Percentiles rank a stretch among this genome's conserved stretches.
Evolutionary conservation across 495 filamentous ascomycete genomes (phyloP).

Genomic region (Podospora didyma): DNA sequence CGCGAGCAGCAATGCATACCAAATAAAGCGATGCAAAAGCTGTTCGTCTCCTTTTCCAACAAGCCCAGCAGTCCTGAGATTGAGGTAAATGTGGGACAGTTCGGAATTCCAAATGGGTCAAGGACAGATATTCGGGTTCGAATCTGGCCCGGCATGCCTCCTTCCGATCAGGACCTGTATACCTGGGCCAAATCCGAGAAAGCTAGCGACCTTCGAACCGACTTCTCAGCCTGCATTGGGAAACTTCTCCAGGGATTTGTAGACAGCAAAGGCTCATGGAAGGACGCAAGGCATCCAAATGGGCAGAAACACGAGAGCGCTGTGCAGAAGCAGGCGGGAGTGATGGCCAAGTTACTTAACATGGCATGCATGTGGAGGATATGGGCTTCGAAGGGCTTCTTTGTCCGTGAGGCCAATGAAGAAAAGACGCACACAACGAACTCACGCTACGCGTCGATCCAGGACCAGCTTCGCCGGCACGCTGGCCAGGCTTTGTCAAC

Average conservation of each 20-base stretch:
- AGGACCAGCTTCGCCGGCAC: slow-evolving; percentile 12
- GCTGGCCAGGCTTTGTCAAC: slow-evolving; percentile 19
- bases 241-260: slow-evolving; percentile 14
- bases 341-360: slow-evolving; percentile 14
- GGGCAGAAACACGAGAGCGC: neutral
- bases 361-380: slow-evolving; percentile 25
- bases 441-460: slow-evolving; percentile 4
- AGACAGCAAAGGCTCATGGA: neutral
- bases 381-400: slow-evolving; percentile 19
- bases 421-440: neutral
- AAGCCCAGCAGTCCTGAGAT: slow-evolving; percentile 6
- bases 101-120: neutral
- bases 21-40: neutral
- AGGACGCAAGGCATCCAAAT: neutral
- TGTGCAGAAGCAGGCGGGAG: neutral
- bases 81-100: neutral
- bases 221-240: slow-evolving; percentile 18
- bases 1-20: neutral
- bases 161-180: slow-evolving; percentile 1
- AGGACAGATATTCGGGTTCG: neutral
- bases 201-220: neutral
- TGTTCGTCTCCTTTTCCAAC: slow-evolving; percentile 13
- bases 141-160: neutral
- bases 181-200: slow-evolving; percentile 14
- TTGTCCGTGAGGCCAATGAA: neutral